Conservation (phyloP, 371 early-diverging fungal genomes). For the Mucor ambiguus region DNA sequence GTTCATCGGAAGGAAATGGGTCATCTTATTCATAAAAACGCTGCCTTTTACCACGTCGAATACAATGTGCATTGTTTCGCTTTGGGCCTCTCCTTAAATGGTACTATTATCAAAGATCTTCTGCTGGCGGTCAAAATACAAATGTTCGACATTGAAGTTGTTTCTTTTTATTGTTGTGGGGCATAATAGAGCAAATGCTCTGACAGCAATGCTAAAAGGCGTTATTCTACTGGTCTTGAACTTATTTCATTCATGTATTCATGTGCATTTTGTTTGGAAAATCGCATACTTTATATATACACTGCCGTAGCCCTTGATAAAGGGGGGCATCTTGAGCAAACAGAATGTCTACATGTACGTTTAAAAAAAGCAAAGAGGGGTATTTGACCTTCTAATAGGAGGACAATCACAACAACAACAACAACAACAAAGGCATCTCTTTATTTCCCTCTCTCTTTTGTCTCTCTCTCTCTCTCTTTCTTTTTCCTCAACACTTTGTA, state of each 20-base stretch:
- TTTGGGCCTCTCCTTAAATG: background rate
- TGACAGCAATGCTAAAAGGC: too few relatives aligned
- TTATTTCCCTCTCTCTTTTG: background rate
- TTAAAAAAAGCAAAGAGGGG: slow-evolving; percentile 6
- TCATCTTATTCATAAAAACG: background rate
- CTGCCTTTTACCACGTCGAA: background rate
- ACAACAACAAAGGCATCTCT: too few relatives aligned
- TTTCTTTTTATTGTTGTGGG: background rate
- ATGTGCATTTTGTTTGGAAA: slow-evolving; percentile 8
- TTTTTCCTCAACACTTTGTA: background rate
- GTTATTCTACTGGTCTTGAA: too few relatives aligned
- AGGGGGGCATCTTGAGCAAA: background rate
- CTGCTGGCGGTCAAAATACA: background rate
- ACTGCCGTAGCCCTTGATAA: slow-evolving; percentile 2
- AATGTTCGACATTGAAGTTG: background rate
- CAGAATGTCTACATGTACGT: background rate
- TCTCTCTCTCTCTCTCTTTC: background rate
- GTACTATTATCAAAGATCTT: background rate
- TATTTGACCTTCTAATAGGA: slow-evolving; percentile 9
- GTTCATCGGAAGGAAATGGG: background rate
- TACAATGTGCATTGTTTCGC: background rate
- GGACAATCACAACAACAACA: background rate
- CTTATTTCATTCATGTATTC: background rate
- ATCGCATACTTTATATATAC: background rate
- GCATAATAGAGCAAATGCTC: background rate